A percentile compares a stretch with the other conserved stretches of the same genome.
Evolutionary conservation across 371 early-diverging fungal genomes (phyloP).

Genomic region (Circinella minor): DNA sequence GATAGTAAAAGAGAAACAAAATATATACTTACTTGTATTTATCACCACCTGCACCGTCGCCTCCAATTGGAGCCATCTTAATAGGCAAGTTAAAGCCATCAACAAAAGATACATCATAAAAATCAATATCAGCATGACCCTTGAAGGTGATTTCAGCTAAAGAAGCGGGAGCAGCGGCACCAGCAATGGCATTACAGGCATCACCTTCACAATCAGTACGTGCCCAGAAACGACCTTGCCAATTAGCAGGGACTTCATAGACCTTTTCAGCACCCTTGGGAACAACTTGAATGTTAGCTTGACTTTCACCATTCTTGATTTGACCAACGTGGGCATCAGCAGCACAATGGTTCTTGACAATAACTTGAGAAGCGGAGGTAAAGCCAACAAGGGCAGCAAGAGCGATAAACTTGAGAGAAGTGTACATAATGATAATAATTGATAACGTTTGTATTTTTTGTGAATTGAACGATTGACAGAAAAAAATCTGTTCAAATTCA

Average conservation of each 20-base stretch:
- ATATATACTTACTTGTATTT: constrained; percentile 10
- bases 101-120: constrained; percentile 43
- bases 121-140: constrained; percentile 26
- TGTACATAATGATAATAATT: not conserved
- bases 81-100: constrained; percentile 48
- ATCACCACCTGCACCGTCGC: constrained; percentile 9
- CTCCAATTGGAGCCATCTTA: constrained; percentile 27
- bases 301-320: constrained; percentile 18
- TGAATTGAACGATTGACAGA: too few species aligned
- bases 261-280: constrained; percentile 14
- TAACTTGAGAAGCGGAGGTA: constrained; percentile 12
- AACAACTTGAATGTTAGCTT: constrained; percentile 14
- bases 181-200: constrained; percentile 28
- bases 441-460: too few species aligned
- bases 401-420: constrained; percentile 12
- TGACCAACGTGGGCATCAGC: constrained; percentile 15
- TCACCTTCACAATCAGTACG: constrained; percentile 26
- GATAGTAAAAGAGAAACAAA: too few species aligned
- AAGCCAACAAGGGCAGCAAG: constrained; percentile 12
- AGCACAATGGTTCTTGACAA: constrained; percentile 25
- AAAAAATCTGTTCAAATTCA: too few species aligned
- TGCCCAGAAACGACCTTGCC: constrained; percentile 43
- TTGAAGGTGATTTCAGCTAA: constrained; percentile 37
- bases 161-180: constrained; percentile 36
- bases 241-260: constrained; percentile 14